phyloP scores from a whole-genome alignment of 1,139 yeast genomes.

The Kodamaea suecica region DNA sequence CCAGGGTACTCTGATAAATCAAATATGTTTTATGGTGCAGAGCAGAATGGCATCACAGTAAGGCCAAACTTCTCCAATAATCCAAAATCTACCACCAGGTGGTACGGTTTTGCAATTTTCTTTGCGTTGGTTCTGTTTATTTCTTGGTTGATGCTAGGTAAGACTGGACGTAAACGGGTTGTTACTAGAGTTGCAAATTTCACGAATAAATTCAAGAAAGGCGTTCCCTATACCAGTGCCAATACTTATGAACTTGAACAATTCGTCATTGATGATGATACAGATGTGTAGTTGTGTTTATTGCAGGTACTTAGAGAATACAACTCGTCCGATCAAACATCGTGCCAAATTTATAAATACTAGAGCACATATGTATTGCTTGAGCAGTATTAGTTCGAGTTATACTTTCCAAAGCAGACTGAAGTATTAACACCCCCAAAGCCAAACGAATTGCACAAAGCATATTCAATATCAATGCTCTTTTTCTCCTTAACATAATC shows the following conservation, averaged over 20 bases:
- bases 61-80: slow-evolving; percentile 48
- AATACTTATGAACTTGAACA: slow-evolving; percentile 11
- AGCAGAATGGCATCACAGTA: slow-evolving; percentile 38
- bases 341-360: too few relatives aligned
- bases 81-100: too few relatives aligned
- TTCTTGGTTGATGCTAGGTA: slow-evolving; percentile 40
- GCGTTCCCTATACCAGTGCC: slow-evolving; percentile 1
- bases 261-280: slow-evolving; percentile 3
- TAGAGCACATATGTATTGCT: too few relatives aligned
- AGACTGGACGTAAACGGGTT: not conserved
- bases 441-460: slow-evolving; percentile 88
- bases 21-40: slow-evolving; percentile 44
- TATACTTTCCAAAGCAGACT: slow-evolving; percentile 48
- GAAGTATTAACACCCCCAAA: slow-evolving; percentile 96
- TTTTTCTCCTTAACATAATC: slow-evolving; percentile 57
- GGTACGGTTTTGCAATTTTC: slow-evolving; percentile 55
- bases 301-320: too few relatives aligned
- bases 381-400: too few relatives aligned
- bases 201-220: slow-evolving; percentile 1
- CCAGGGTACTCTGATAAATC: not conserved
- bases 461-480: slow-evolving; percentile 46
- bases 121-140: slow-evolving; percentile 39
- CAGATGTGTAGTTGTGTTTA: too few relatives aligned
- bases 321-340: too few relatives aligned
- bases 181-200: not conserved